Base-by-base conservation (phyloP, 805 yeast genomes). In the Kazachstania psychrophila region DNA sequence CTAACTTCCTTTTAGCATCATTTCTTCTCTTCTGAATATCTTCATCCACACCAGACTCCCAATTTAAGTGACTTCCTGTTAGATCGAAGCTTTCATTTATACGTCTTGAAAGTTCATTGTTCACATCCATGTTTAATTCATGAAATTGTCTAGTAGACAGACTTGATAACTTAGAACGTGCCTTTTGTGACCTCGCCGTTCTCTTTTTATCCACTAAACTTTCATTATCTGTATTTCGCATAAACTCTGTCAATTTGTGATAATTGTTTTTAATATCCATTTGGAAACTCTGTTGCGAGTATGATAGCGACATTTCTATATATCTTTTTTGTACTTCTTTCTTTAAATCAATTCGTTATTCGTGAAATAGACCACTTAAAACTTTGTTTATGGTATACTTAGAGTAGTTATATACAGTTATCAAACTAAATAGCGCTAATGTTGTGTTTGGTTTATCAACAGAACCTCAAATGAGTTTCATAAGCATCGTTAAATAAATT, bases 81-180 rank as follows among this genome's bases (percentile, higher is more conserved):
- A 17, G 7, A 27, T 23, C 36, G n/a, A n/a, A n/a, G 23, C 71
- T 65, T 46, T 78, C 80, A 44, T 68, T 73, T 28, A 73, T 70
- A 44, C 99, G 71, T 52, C 98, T 74, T 49, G 75, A 74, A 40
- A 92, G 66, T 60, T 92, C 99, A 60, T 92, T 98, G 57, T 77
- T 81, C 11, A 92, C 96, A 56, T 92, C 99, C 2, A 95, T 86
- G 46, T 94, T 75, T 41, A 92, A 73, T 57, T 92, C 99, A 41
- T 72, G 69, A 54, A 92, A 87, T 60, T 94, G 98, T 9, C 79
- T 74, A 19, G 70, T 65, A 2, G 94, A 79, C 36, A 92, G 70
- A 51, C 83, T 86, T 42, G 81, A 69, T 34, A 89, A 70, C 60
- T 89, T 87, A 45, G 83, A 88, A 45, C 95, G 69, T 3, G 96